A percentile compares a stretch with the other conserved stretches of the same genome.
Conservation (phyloP, 1,284 basidiomycete genomes). For the Paramarasmius palmivorus region DNA sequence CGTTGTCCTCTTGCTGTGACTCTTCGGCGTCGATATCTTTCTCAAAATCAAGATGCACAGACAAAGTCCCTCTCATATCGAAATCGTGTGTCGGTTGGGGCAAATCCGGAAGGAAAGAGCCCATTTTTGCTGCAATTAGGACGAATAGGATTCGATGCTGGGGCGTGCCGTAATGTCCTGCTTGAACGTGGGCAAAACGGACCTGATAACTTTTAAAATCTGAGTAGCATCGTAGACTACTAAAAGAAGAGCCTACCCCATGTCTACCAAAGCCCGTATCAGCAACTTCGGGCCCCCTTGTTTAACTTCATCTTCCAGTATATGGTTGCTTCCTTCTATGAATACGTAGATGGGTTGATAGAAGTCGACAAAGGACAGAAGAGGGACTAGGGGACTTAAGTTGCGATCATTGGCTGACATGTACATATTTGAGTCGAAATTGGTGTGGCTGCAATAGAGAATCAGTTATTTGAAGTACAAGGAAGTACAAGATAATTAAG, state of each 20-base stretch:
- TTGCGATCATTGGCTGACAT: conserved; percentile 52
- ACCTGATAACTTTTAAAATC: conserved; percentile 63
- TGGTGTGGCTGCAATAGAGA: conserved; percentile 45
- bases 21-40: conserved; percentile 8
- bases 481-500: too few relatives aligned
- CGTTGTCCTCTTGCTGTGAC: too few relatives aligned
- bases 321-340: conserved; percentile 57
- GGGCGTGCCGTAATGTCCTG: conserved; percentile 72
- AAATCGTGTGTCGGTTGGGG: conserved; percentile 73
- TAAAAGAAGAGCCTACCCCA: conserved; percentile 55
- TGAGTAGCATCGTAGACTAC: not conserved
- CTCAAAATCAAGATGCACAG: conserved; percentile 47
- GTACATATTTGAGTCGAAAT: conserved; percentile 59
- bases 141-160: conserved; percentile 73
- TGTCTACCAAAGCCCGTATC: conserved; percentile 53
- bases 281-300: conserved; percentile 71
- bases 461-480: conserved; percentile 4
- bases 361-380: conserved; percentile 66
- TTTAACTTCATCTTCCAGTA: conserved; percentile 57
- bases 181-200: conserved; percentile 62
- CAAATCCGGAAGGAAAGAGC: conserved; percentile 55
- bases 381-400: conserved; percentile 55
- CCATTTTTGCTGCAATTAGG: conserved; percentile 58
- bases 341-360: conserved; percentile 59
- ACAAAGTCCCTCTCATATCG: conserved; percentile 34